phyloP scores from a whole-genome alignment of 1,284 basidiomycete species.

The Sanghuangporus weigelae region DNA sequence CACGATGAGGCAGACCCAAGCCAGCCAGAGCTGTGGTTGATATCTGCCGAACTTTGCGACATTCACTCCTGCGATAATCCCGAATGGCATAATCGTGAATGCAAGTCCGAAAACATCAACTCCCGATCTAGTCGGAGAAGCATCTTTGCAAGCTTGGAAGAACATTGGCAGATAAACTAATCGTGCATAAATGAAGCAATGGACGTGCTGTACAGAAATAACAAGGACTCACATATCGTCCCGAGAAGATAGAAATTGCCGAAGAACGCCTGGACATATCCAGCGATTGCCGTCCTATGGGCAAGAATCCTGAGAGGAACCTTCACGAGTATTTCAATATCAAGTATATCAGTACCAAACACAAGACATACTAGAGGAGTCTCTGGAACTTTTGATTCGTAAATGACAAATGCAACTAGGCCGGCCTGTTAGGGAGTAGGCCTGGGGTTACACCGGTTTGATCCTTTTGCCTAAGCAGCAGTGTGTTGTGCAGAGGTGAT shows the following conservation, averaged over 20 bases:
- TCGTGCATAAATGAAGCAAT: not conserved
- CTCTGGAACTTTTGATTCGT: too few species aligned
- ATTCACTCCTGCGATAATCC: constrained; percentile 27
- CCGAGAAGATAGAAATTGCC: constrained; percentile 20
- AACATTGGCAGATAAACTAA: constrained; percentile 34
- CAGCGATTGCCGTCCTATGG: constrained; percentile 19
- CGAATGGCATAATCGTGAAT: constrained; percentile 27
- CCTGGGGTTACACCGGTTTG: too few species aligned
- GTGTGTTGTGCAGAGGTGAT: too few species aligned
- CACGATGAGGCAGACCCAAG: constrained; percentile 34
- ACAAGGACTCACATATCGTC: constrained; percentile 14
- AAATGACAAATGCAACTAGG: too few species aligned
- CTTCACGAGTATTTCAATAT: too few species aligned
- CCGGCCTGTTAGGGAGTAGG: too few species aligned
- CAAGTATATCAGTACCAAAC: too few species aligned
- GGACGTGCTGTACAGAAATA: not conserved
- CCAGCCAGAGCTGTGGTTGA: constrained; percentile 32
- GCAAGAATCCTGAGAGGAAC: too few species aligned
- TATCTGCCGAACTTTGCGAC: constrained; percentile 30
- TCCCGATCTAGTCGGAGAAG: constrained; percentile 37
- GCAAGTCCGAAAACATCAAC: constrained; percentile 34
- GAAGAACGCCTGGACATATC: constrained; percentile 25
- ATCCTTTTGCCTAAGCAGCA: too few species aligned
- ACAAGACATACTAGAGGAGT: too few species aligned
- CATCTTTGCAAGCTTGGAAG: constrained; percentile 42